These are phyloP conservation scores for Malus fusca DNA, from an alignment of 306 rosid genomes.

Conservation along the genomic window DNA sequence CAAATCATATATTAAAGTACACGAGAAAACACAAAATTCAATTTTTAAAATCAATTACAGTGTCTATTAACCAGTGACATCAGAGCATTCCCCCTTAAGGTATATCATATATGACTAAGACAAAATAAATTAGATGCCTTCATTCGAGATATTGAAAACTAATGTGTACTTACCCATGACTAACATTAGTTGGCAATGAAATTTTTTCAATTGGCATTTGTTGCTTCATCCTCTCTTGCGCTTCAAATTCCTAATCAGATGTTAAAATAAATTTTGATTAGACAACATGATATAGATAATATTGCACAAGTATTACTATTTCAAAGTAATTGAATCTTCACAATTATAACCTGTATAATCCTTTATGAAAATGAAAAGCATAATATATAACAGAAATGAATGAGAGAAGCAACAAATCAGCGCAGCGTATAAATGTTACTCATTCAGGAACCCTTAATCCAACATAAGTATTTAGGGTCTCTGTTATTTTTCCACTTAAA, in stretches of 20 bases:
- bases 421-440: not conserved
- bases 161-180: constrained; percentile 67
- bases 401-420: not conserved
- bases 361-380: not conserved
- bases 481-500: not conserved
- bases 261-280: not conserved
- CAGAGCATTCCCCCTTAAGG: not conserved
- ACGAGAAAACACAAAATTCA: not conserved
- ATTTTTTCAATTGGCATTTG: constrained; percentile 65
- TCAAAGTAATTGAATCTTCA: not conserved
- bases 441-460: not conserved
- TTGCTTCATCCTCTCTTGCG: constrained; percentile 87
- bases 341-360: not conserved
- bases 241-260: constrained; percentile 74
- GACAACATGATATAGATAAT: not conserved
- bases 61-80: not conserved
- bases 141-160: not conserved
- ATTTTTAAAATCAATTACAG: not conserved
- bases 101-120: not conserved
- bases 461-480: not conserved
- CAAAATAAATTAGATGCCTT: not conserved
- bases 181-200: constrained; percentile 56
- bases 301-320: not conserved
- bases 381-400: not conserved
- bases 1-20: not conserved